Conservation (phyloP, 2,329 filamentous ascomycete genomes). For the Keithomyces neogunnii region DNA sequence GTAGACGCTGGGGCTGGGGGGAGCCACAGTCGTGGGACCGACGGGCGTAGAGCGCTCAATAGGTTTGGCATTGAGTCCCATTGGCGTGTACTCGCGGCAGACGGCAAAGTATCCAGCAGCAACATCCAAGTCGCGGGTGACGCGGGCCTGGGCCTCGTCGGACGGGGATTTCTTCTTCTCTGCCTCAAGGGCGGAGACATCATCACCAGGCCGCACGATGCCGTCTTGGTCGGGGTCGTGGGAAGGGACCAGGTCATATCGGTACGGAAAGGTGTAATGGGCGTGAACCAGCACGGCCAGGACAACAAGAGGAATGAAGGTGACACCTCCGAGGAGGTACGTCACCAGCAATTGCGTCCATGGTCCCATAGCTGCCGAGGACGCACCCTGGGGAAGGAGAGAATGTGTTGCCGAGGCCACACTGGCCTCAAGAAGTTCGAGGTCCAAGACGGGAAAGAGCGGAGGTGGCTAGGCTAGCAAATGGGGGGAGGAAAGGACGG, state of each 20-base stretch:
- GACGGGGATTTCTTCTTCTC: constrained; percentile 44
- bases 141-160: constrained; percentile 49
- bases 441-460: not conserved
- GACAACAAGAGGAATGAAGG: constrained; percentile 71
- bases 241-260: constrained; percentile 28
- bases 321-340: constrained; percentile 81
- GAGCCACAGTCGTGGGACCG: constrained; percentile 63
- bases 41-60: constrained; percentile 78
- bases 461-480: not conserved
- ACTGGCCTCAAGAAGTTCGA: not conserved
- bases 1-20: constrained; percentile 88
- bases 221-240: constrained; percentile 23
- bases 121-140: constrained; percentile 61
- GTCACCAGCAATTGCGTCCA: constrained; percentile 57
- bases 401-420: not conserved
- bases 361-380: constrained; percentile 33
- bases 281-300: constrained; percentile 53
- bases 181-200: constrained; percentile 54
- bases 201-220: constrained; percentile 53
- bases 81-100: constrained; percentile 83
- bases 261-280: constrained; percentile 57
- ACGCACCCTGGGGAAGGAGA: not conserved
- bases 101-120: constrained; percentile 94
- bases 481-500: too few relatives aligned
- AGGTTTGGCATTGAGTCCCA: constrained; percentile 86